phyloP scores from a whole-genome alignment of 768 basidiomycete species.

The Pulveroboletus sp. region DNA sequence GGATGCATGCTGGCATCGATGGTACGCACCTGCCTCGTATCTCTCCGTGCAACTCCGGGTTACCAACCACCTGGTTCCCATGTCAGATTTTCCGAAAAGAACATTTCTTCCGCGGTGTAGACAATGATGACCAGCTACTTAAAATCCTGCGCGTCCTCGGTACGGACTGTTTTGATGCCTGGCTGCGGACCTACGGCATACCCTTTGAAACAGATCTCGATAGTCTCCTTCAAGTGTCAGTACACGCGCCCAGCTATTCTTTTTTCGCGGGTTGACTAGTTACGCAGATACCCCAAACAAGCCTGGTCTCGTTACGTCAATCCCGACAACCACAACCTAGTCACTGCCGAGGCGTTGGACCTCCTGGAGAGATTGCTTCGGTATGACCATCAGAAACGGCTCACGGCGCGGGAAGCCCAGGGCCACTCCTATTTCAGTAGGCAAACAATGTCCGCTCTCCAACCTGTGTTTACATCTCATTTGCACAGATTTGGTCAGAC shows the following conservation, averaged over 20 bases:
- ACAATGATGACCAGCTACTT: slow-evolving; percentile 72
- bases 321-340: slow-evolving; percentile 54
- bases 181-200: slow-evolving; percentile 60
- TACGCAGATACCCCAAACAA: slow-evolving; percentile 52
- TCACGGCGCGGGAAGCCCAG: slow-evolving; percentile 67
- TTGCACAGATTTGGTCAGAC: slow-evolving; percentile 43
- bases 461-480: slow-evolving; percentile 21
- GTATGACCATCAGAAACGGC: slow-evolving; percentile 68
- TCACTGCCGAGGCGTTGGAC: slow-evolving; percentile 62
- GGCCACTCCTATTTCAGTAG: slow-evolving; percentile 64
- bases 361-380: slow-evolving; percentile 63
- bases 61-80: background rate
- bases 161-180: slow-evolving; percentile 61
- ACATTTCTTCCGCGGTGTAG: slow-evolving; percentile 72
- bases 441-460: slow-evolving; percentile 23
- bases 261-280: background rate
- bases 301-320: slow-evolving; percentile 65
- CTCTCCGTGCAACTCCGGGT: background rate
- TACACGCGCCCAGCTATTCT: background rate
- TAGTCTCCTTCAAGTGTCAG: slow-evolving; percentile 49
- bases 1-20: slow-evolving; percentile 76
- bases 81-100: slow-evolving; percentile 67
- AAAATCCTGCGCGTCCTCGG: slow-evolving; percentile 69
- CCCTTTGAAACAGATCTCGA: slow-evolving; percentile 64
- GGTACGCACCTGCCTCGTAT: slow-evolving; percentile 38